Percentiles rank a stretch among this genome's conserved stretches.
Evolutionary conservation across 441 rosid genomes (phyloP).

Genomic region (Raphanus hybrid): DNA sequence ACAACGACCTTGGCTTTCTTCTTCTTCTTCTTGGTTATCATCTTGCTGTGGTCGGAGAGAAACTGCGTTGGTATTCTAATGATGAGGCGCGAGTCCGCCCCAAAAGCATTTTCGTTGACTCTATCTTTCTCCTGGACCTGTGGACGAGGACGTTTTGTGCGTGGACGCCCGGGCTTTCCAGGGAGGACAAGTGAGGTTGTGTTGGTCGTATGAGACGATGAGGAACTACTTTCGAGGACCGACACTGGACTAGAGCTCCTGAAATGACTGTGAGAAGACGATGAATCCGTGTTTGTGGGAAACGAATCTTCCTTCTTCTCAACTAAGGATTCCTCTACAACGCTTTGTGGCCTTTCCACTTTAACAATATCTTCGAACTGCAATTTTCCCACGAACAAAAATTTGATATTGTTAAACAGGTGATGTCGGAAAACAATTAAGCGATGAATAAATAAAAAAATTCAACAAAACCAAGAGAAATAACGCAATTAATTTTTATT

Average conservation of each 20-base stretch:
- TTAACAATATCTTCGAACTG: slow-evolving; percentile 96
- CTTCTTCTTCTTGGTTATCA: slow-evolving; percentile 53
- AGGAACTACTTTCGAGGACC: slow-evolving; percentile 92
- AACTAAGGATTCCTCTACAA: slow-evolving; percentile 81
- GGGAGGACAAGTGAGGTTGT: slow-evolving; percentile 42
- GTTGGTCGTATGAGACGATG: slow-evolving; percentile 59
- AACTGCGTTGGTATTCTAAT: slow-evolving; percentile 69
- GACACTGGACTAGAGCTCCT: slow-evolving; percentile 85
- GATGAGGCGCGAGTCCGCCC: slow-evolving; percentile 59
- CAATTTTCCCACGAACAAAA: slow-evolving; percentile 7
- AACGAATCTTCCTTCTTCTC: slow-evolving; percentile 51
- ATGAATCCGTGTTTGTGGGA: slow-evolving; percentile 18
- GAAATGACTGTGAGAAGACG: slow-evolving; percentile 54
- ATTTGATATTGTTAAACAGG: background rate
- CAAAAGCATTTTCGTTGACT: slow-evolving; percentile 30
- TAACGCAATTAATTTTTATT: background rate
- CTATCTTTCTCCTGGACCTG: slow-evolving; percentile 35
- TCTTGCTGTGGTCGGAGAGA: slow-evolving; percentile 50
- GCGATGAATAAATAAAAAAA: background rate
- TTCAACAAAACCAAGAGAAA: background rate
- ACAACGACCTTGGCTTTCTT: slow-evolving; percentile 64
- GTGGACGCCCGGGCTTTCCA: slow-evolving; percentile 75
- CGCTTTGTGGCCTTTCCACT: slow-evolving; percentile 73
- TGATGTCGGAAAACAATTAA: background rate
- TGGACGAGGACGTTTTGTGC: slow-evolving; percentile 95